Evolutionary conservation across 2,329 filamentous ascomycete genomes (phyloP), one percentile per base, ranked within the genome.

Genomic region (Xylariaceae sp.): DNA sequence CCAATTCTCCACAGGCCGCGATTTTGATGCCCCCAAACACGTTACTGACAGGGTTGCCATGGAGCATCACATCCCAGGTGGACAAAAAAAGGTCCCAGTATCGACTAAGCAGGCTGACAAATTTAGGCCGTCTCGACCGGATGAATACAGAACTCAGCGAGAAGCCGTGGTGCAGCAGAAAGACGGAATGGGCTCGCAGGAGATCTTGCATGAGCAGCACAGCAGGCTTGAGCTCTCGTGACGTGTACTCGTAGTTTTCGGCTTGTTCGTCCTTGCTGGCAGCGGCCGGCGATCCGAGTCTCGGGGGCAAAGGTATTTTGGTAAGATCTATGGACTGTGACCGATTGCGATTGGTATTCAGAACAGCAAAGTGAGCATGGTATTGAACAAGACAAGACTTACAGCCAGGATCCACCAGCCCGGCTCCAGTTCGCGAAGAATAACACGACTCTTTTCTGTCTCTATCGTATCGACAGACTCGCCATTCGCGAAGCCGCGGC

Each of bases 331-430:
- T 80, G 36, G 85, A 88, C 83, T 89, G 47, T 4, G 44, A 12
- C 2, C 9, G 4, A 34, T 15, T 17, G 18, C 43, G n/a, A 38
- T 12, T 12, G 17, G 35, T 33, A 43, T 58, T 28, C 56, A 45
- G 34, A 34, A 24, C 9, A 17, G 18, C 15, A 24, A 9, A 19
- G 9, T 9, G 11, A 9, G 33, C n/a, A 29, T 6, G 38, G 29
- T 32, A 8, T n/a, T 29, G 31, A 19, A 35, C 9, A 17, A 19
- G 19, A 24, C 31, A 33, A 19, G 18, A 45, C 86, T 59, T 72
- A 94, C 89, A 47, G 89, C 90, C 45, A 97, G 70, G 48, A 97
- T 83, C 94, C 94, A 98, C 93, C 93, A 98, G 22, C 87, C 87
- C 13, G 78, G 71, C 63, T 98, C 91, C 50, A 98, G 67, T 68